A percentile compares a stretch with the other conserved stretches of the same genome.
Conservation (phyloP, 495 filamentous ascomycete species). For the Podospora bellae-mahoneyi region DNA sequence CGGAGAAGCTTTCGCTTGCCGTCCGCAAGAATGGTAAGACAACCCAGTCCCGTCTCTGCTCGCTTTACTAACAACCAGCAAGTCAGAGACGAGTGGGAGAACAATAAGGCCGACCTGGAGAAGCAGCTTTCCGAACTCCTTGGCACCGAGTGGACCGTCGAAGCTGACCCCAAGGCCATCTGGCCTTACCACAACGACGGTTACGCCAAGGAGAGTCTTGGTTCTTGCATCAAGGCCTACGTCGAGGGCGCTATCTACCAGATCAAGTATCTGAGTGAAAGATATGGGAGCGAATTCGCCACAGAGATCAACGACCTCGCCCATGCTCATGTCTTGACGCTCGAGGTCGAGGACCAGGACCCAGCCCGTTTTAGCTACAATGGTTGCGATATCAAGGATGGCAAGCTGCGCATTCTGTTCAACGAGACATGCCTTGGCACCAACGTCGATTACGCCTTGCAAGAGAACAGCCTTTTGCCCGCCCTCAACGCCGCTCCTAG, state of each 20-base stretch:
- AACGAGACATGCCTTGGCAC: conserved; percentile 39
- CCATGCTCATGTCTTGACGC: conserved; percentile 43
- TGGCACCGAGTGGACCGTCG: conserved; percentile 47
- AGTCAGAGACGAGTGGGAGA: conserved; percentile 55
- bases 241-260: conserved; percentile 40
- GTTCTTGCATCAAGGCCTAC: conserved; percentile 47
- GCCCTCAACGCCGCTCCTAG: conserved; percentile 45
- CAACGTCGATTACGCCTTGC: conserved; percentile 42
- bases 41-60: neutral
- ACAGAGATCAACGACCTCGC: conserved; percentile 49
- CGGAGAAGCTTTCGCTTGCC: conserved; percentile 52
- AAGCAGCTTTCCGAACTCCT: conserved; percentile 41
- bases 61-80: neutral
- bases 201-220: conserved; percentile 46
- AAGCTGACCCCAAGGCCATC: conserved; percentile 45
- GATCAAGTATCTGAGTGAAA: conserved; percentile 37
- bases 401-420: conserved; percentile 49
- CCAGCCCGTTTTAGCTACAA: conserved; percentile 41
- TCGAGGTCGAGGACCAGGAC: conserved; percentile 42
- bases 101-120: conserved; percentile 44
- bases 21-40: conserved; percentile 49
- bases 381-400: conserved; percentile 45
- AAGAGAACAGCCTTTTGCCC: conserved; percentile 34
- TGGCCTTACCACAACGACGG: conserved; percentile 48
- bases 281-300: conserved; percentile 37